These are phyloP conservation scores for Durusdinium trenchii DNA, from an alignment of 73 alveolate species.

Conservation along the genomic window DNA sequence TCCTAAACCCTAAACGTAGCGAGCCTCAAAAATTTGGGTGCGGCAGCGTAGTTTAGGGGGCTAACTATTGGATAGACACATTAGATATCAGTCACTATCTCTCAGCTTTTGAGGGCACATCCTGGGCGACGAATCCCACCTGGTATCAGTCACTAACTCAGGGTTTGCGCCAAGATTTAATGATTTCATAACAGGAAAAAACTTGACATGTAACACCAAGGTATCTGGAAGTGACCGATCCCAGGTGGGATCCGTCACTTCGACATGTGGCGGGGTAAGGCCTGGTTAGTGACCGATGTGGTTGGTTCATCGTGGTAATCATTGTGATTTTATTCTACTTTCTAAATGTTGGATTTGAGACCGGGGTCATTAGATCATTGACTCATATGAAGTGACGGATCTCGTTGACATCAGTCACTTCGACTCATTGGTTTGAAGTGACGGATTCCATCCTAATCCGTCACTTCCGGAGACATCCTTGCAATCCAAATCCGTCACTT, in stretches of 20 bases:
- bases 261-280: background rate
- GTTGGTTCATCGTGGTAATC: background rate
- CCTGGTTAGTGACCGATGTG: background rate
- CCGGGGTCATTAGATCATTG: too few relatives aligned
- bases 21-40: background rate
- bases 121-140: background rate
- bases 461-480: background rate
- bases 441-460: background rate
- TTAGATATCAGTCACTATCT: background rate
- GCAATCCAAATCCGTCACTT: background rate
- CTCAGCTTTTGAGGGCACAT: background rate
- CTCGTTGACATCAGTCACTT: background rate
- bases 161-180: background rate
- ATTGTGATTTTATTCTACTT: too few relatives aligned
- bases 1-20: background rate
- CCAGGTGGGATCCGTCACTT: background rate
- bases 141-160: background rate
- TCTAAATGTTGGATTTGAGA: too few relatives aligned
- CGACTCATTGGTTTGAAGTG: background rate
- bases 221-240: background rate
- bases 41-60: constrained; percentile 15
- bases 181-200: background rate
- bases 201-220: background rate
- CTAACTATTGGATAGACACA: background rate
- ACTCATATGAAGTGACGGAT: constrained; percentile 24